Base-by-base conservation (phyloP, 2,329 filamentous ascomycete genomes). In the Claviceps sp. region DNA sequence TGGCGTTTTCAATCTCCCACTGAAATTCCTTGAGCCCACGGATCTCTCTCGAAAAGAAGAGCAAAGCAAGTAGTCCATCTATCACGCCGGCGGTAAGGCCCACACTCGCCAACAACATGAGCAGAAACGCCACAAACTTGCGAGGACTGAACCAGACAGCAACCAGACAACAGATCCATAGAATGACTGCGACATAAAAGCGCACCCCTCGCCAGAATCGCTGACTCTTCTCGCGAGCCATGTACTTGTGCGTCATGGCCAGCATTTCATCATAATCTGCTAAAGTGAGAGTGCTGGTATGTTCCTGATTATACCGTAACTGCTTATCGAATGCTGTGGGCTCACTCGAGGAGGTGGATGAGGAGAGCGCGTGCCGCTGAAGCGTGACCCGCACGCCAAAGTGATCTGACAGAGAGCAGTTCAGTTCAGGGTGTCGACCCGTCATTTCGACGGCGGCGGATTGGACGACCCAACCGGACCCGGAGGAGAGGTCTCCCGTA, bases 341-440 rank as follows among this genome's bases (percentile, higher is more conserved):
- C 20, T 49, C 40, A 34, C 30, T 34, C 20, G 56, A 48, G 9
- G 47, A 48, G 9, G 60, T 40, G 36, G 51, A 47, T 43, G 55
- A 47, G 20, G 63, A 55, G 34, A 66, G 60, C 1, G 63, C 63
- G 57, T 75, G 70, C 13, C 77, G 74, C 4, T 71, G 68, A 9
- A 97, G 74, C 0, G 87, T 89, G 5, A 87, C 83, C 64, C 91
- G 85, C 50, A 97, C 85, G 22, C 88, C 89, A 66, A 96, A 97
- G 66, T 97, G 93, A 63, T 98, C 91, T 60, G 89, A 96, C 26
- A 97, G 75, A 1, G 89, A 95, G 69, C 89, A 95, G 56, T 81
- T 77, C 1, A 96, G 74, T 1, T 78, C 79, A 0, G 89, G 87
- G 66, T 96, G 90, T 9, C 87, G 82, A 63, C 85, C 78, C 20